Percentiles rank a stretch among this genome's conserved stretches.
These are phyloP conservation scores for Triticum urartu DNA, from an alignment of 176 grass and related monocot species.

Conservation along the genomic window DNA sequence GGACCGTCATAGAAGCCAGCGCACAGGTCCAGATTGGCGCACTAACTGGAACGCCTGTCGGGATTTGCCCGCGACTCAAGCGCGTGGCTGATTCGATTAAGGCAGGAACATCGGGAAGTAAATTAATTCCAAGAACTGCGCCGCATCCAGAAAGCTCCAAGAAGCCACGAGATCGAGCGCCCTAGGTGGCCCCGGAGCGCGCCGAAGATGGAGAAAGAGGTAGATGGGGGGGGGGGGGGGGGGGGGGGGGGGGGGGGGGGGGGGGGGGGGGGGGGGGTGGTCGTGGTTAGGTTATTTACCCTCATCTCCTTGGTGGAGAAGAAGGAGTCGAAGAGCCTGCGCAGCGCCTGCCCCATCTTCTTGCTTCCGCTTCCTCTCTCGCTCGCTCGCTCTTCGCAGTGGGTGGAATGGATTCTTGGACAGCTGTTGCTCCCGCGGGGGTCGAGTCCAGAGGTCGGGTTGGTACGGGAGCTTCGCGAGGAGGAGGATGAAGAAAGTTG, in stretches of 20 bases:
- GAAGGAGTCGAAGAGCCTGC: slow-evolving; percentile 86
- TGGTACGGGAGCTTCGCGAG: neutral
- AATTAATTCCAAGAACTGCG: neutral
- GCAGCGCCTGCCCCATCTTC: slow-evolving; percentile 85
- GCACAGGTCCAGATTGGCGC: neutral
- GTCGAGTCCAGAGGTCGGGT: neutral
- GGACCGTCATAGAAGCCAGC: neutral
- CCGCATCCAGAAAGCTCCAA: neutral
- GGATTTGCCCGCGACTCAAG: neutral
- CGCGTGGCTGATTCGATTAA: neutral
- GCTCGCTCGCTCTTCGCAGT: neutral
- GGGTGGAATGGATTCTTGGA: neutral
- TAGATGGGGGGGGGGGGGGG: no score
- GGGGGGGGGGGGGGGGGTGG: neutral
- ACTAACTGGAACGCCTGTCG: neutral
- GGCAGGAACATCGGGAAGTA: neutral
- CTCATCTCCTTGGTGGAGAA: slow-evolving; percentile 96
- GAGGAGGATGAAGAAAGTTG: neutral
- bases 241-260: no score
- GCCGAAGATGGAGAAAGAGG: no score
- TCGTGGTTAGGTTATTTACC: slow-evolving; percentile 25
- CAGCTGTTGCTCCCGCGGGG: slow-evolving; percentile 12
- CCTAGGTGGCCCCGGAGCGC: neutral
- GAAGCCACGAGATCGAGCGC: neutral
- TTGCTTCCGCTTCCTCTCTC: neutral